Evolutionary conservation across 2,329 filamentous ascomycete genomes (phyloP).

Genomic region (Colletotrichum karsti): DNA sequence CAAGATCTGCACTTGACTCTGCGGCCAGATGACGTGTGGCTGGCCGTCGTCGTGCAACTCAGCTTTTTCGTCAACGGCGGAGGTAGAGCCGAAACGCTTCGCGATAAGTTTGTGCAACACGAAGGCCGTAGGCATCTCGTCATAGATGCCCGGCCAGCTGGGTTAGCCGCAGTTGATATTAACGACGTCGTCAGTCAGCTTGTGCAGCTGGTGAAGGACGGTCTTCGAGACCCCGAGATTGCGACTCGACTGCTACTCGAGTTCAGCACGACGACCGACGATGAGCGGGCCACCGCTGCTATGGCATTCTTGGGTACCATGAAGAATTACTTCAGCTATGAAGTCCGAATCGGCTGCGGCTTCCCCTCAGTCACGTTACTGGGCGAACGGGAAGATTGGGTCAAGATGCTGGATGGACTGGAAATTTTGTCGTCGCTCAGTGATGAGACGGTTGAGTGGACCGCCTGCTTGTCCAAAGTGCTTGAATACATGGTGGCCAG

Average conservation of each 20-base stretch:
- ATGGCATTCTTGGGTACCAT: background rate
- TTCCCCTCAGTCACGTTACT: background rate
- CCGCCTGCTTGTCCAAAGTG: conserved; percentile 5
- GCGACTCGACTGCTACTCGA: background rate
- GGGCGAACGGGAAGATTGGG: background rate
- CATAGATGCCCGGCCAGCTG: background rate
- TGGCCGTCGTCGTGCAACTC: background rate
- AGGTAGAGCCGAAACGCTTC: background rate
- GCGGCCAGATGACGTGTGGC: background rate
- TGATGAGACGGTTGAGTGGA: background rate
- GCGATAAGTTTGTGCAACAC: background rate
- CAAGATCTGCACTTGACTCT: background rate
- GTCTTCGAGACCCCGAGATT: background rate
- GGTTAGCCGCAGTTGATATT: background rate
- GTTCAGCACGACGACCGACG: background rate
- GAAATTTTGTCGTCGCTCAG: background rate
- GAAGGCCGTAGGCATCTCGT: background rate
- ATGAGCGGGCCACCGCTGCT: background rate
- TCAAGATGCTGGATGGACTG: background rate
- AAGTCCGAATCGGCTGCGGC: background rate
- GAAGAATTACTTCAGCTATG: background rate
- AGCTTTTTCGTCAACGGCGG: background rate
- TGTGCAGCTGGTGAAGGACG: background rate
- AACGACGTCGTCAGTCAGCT: background rate
- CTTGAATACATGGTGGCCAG: conserved; percentile 25